phyloP scores from a whole-genome alignment of 2,329 filamentous ascomycete species.

The Penicillium sp. region DNA sequence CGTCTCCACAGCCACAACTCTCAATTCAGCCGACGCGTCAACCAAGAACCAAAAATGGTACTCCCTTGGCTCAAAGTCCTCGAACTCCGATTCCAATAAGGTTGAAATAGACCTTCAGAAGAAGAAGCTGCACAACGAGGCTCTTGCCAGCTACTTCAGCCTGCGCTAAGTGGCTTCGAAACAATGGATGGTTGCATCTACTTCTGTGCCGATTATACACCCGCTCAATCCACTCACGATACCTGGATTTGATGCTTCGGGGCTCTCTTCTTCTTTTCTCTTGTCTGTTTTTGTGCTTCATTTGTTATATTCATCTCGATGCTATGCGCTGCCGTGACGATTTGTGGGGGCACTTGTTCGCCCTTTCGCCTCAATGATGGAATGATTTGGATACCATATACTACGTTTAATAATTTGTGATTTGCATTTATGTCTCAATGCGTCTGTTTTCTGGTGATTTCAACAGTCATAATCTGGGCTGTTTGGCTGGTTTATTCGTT shows the following conservation, averaged over 20 bases:
- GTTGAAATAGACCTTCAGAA: not conserved
- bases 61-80: constrained; percentile 15
- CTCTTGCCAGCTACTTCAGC: constrained; percentile 23
- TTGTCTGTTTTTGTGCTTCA: not conserved
- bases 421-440: not conserved
- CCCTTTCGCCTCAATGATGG: constrained; percentile 11
- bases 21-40: constrained; percentile 19
- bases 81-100: not conserved
- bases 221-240: not conserved
- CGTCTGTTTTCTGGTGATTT: not conserved
- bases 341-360: not conserved
- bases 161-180: constrained; percentile 18
- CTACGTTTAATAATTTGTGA: not conserved
- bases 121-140: constrained; percentile 22
- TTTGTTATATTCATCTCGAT: not conserved
- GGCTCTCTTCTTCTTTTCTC: not conserved
- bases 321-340: not conserved
- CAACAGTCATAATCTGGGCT: not conserved
- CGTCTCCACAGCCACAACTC: constrained; percentile 26
- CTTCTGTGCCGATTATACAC: not conserved
- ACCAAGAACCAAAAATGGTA: constrained; percentile 22
- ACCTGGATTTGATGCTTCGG: not conserved
- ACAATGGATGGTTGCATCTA: not conserved
- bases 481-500: not conserved
- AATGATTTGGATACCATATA: constrained; percentile 11